These are phyloP conservation scores for Raddia guianensis DNA, from an alignment of 176 grass and related monocot species.

Conservation along the genomic window DNA sequence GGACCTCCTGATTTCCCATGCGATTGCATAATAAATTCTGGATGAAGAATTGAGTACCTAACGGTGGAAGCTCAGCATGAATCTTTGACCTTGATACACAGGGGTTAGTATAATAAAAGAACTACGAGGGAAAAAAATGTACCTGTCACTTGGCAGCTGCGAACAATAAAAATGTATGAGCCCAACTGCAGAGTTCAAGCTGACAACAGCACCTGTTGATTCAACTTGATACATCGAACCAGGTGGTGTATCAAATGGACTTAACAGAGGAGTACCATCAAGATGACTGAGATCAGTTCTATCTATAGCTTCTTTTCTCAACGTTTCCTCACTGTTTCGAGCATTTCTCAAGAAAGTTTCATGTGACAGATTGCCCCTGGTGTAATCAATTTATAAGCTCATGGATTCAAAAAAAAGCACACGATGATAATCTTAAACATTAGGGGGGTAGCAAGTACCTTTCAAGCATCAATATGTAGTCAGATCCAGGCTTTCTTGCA, in stretches of 20 bases:
- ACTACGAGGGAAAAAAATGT: constrained; percentile 36
- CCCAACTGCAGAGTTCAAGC: constrained; percentile 97
- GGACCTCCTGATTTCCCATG: constrained; percentile 71
- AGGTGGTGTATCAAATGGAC: constrained; percentile 56
- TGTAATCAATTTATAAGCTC: constrained; percentile 45
- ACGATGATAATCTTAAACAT: constrained; percentile 2
- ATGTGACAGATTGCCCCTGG: constrained; percentile 84
- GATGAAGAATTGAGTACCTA: constrained; percentile 96
- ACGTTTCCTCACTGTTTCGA: constrained; percentile 94
- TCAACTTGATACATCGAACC: constrained; percentile 88
- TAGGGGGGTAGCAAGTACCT: constrained; percentile 54
- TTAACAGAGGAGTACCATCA: constrained; percentile 63
- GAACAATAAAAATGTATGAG: constrained; percentile 97
- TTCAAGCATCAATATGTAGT: constrained; percentile 99
- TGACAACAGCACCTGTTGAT: constrained; percentile 97
- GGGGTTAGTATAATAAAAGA: constrained; percentile 19
- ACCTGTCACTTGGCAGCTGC: constrained; percentile 96
- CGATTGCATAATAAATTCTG: constrained; percentile 93
- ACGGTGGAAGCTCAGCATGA: constrained; percentile 19
- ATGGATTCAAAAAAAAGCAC: constrained; percentile 5
- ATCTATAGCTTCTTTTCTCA: constrained; percentile 99
- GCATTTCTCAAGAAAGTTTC: constrained; percentile 90
- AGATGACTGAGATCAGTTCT: constrained; percentile 99
- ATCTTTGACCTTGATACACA: constrained; percentile 1
- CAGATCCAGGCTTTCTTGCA: constrained; percentile 97